Percentiles rank a stretch among this genome's conserved stretches.
These are phyloP conservation scores for Pythium dissimile DNA, from an alignment of 352 stramenopile genomes.

Conservation along the genomic window DNA sequence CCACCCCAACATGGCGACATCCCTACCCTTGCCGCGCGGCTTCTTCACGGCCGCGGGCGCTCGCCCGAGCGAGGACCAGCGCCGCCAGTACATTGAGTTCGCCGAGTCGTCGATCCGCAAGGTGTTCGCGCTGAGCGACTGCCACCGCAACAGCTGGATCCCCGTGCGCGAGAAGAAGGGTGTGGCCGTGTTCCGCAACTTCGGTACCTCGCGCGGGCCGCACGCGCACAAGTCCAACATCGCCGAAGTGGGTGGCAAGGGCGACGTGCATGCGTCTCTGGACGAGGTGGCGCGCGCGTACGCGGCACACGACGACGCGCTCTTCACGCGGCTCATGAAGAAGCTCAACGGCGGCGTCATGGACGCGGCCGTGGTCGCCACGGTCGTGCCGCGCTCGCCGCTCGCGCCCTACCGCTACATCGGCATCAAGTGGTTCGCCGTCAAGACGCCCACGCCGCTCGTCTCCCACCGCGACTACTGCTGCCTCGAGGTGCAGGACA, in stretches of 20 bases:
- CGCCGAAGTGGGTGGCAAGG: conserved; percentile 73
- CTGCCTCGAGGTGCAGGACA: conserved; percentile 83
- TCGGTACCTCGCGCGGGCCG: conserved; percentile 47
- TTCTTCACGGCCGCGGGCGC: conserved; percentile 71
- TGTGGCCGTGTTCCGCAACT: conserved; percentile 80
- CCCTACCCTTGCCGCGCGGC: conserved; percentile 63
- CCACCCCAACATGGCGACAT: conserved; percentile 37
- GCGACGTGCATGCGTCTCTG: conserved; percentile 59
- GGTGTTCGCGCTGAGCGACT: conserved; percentile 77
- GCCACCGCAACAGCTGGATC: conserved; percentile 83
- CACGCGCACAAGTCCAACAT: conserved; percentile 74
- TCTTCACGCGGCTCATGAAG: conserved; percentile 78
- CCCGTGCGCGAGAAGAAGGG: conserved; percentile 82
- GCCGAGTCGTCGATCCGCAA: conserved; percentile 80
- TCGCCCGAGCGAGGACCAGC: conserved; percentile 64
- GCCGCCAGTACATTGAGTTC: conserved; percentile 75
- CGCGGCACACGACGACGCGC: conserved; percentile 71
- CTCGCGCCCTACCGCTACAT: conserved; percentile 79
- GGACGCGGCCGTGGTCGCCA: conserved; percentile 76
- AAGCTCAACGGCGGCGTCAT: conserved; percentile 71
- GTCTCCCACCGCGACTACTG: conserved; percentile 85
- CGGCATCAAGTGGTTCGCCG: conserved; percentile 85
- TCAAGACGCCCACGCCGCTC: conserved; percentile 78
- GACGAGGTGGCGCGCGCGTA: conserved; percentile 75
- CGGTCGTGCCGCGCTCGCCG: conserved; percentile 70